phyloP scores from a whole-genome alignment of 192 early-diverging fungal genomes.

The Spizellomyces punctatus region DNA sequence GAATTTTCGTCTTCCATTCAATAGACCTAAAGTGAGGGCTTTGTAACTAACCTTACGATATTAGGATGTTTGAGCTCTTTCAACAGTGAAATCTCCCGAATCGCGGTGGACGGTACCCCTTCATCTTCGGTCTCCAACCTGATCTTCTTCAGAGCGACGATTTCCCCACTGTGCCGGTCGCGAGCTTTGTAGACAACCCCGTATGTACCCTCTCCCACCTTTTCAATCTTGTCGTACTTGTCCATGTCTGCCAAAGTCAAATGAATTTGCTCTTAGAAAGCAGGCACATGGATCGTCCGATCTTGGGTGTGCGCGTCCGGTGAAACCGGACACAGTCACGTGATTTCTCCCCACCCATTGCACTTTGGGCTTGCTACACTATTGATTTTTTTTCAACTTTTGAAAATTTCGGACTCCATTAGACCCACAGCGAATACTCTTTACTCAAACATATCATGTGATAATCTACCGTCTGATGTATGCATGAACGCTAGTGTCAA shows the following conservation, averaged over 20 bases:
- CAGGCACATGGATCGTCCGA: too few species aligned
- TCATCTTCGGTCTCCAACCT: slow-evolving; percentile 74
- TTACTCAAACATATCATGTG: too few species aligned
- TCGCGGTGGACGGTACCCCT: slow-evolving; percentile 96
- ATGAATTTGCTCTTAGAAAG: too few species aligned
- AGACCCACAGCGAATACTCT: too few species aligned
- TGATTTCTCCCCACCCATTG: too few species aligned
- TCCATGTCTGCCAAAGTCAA: slow-evolving; percentile 5
- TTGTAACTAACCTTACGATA: slow-evolving; percentile 61
- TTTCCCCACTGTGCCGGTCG: slow-evolving; percentile 72
- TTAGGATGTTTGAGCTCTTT: slow-evolving; percentile 94
- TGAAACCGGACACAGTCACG: too few species aligned
- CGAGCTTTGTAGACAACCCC: slow-evolving; percentile 83
- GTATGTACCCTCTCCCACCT: slow-evolving; percentile 98
- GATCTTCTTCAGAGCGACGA: slow-evolving; percentile 97
- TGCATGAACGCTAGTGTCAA: too few species aligned
- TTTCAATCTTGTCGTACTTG: slow-evolving; percentile 68
- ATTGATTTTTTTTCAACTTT: too few species aligned
- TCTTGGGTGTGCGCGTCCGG: too few species aligned
- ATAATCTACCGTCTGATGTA: too few species aligned
- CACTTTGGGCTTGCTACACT: too few species aligned
- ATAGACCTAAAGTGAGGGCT: background rate
- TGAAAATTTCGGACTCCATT: too few species aligned
- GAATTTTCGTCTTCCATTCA: background rate
- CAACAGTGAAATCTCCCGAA: slow-evolving; percentile 97